Base-by-base conservation (phyloP, 2,329 filamentous ascomycete species). In the Metarhizium humberi region DNA sequence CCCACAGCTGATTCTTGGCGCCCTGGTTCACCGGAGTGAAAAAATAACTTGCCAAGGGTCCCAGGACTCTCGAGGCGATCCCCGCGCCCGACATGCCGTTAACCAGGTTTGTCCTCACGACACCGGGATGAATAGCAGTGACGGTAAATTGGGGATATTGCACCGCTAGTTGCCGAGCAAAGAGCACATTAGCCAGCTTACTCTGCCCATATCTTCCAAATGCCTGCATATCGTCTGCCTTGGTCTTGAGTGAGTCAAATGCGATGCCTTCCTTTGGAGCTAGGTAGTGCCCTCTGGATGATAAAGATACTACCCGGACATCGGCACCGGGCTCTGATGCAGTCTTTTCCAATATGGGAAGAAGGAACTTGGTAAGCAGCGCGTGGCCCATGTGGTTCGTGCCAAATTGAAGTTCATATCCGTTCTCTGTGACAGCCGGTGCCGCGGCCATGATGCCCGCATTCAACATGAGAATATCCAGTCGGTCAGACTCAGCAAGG, bases 331-430 rank as follows among this genome's bases (percentile, higher is more conserved):
- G 14, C 1, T 40, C 34, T 11, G 52, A 42, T 8, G 65, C 65
- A 1, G 70, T 71, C 52, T 61, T 61, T 6, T 61, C 53, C 51
- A 72, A 57, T 0, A 63, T 16, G 3, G 67, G 68, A 13, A 66
- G 47, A 1, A 78, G 62, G 3, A 72, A 66, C 53, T 71, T 70
- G 10, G 69, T 68, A 13, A 79, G 65, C 3, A 75, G 67, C 5
- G 76, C 73, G 53, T 78, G 75, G 16, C 76, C 75, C 43, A 79
- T 59, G 60, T 79, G 74, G 55, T 80, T 80, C 2, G 71, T 75
- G 1, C 71, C 75, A 56, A 79, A 77, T 56, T 78, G 72, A 10
- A 73, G 58, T 60, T 80, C 78, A 56, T 77, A 79, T 14, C 76
- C 75, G 18, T 79, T 72, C 30, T 64, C 61, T 5, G 74, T 76